Conservation (phyloP, 2,329 filamentous ascomycete species). For the Thelonectria rubi region DNA sequence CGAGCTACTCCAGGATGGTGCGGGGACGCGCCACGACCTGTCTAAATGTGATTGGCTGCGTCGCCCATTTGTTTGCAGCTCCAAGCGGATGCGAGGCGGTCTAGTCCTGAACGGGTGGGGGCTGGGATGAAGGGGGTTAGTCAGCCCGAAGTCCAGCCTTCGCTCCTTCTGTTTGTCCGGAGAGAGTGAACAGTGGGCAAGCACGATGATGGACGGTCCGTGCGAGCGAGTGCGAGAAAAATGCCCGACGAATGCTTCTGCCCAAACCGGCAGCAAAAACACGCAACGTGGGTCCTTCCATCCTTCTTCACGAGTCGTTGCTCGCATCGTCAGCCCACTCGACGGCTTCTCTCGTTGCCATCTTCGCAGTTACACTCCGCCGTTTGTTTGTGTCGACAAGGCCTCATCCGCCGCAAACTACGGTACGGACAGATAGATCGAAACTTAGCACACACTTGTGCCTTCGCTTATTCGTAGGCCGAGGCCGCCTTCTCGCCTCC, state of each 20-base stretch:
- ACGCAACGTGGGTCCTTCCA: slow-evolving; percentile 13
- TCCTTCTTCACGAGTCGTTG: slow-evolving; percentile 6
- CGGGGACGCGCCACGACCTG: background rate
- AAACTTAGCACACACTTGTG: too few relatives aligned
- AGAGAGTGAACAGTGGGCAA: background rate
- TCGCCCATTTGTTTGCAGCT: background rate
- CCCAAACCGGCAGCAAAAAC: background rate
- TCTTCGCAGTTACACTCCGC: background rate
- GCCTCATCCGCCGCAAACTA: background rate
- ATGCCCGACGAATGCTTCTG: background rate
- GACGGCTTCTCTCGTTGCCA: background rate
- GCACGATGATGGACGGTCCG: slow-evolving; percentile 8
- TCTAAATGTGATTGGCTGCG: background rate
- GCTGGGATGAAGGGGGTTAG: background rate
- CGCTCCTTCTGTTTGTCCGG: background rate
- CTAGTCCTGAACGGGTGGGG: slow-evolving; percentile 5
- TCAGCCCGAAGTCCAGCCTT: background rate
- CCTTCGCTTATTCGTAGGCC: background rate
- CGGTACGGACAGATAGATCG: too few relatives aligned
- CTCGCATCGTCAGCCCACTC: background rate
- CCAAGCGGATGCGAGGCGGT: slow-evolving; percentile 9
- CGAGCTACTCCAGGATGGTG: background rate
- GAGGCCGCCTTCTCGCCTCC: background rate
- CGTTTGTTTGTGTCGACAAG: background rate
- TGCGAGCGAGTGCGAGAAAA: slow-evolving; percentile 29